Percentiles rank a stretch among this genome's conserved stretches.
phyloP scores from a whole-genome alignment of 345 rosid species.

The Acer yangbiense region DNA sequence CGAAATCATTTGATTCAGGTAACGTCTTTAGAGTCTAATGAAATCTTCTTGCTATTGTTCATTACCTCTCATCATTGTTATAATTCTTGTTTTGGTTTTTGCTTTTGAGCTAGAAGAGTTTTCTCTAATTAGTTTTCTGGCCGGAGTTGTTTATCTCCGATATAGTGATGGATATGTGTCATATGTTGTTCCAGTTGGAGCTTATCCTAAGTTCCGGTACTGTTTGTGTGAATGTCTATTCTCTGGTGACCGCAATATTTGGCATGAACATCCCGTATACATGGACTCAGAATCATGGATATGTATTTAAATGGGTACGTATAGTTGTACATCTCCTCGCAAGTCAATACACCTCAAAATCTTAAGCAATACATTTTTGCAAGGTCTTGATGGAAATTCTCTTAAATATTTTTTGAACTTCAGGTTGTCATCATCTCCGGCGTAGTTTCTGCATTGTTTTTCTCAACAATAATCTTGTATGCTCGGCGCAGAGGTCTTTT shows the following conservation, averaged over 20 bases:
- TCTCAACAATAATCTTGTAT: slow-evolving; percentile 48
- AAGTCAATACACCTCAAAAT: not conserved
- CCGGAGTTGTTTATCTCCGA: not conserved
- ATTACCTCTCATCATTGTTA: not conserved
- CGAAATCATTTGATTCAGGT: slow-evolving; percentile 82
- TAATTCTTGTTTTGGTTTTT: not conserved
- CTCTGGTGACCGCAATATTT: slow-evolving; percentile 52
- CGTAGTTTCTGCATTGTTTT: slow-evolving; percentile 37
- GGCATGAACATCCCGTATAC: slow-evolving; percentile 53
- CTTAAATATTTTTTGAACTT: not conserved
- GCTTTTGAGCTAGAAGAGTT: not conserved
- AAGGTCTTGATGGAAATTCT: not conserved
- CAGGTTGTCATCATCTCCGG: slow-evolving; percentile 63
- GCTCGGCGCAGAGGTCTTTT: slow-evolving; percentile 73
- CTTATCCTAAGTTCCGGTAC: slow-evolving; percentile 55
- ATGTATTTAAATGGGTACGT: slow-evolving; percentile 58
- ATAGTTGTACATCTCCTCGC: not conserved
- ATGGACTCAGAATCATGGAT: slow-evolving; percentile 42
- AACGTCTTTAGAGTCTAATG: not conserved
- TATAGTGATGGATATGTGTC: not conserved
- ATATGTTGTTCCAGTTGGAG: slow-evolving; percentile 33
- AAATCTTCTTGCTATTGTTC: not conserved
- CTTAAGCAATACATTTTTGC: not conserved
- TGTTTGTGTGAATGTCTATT: slow-evolving; percentile 43
- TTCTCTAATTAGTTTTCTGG: not conserved